phyloP scores from a whole-genome alignment of 202 grass and related monocot genomes.

The Panicum virgatum region DNA sequence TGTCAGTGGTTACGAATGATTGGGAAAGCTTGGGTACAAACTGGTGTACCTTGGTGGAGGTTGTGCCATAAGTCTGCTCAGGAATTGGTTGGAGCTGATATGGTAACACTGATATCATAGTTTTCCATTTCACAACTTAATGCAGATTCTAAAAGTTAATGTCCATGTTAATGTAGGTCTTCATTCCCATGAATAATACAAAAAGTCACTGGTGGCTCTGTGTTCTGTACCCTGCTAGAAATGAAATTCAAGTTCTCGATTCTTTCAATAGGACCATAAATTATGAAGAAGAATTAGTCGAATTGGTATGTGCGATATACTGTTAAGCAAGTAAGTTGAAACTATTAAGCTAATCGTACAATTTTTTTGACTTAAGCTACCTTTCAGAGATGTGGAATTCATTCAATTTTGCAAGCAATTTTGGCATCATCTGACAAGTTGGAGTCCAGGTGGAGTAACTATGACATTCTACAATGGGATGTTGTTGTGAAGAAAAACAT shows the following conservation, averaged over 20 bases:
- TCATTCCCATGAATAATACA: not conserved
- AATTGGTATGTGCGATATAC: not conserved
- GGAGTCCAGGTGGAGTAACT: not conserved
- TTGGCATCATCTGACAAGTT: not conserved
- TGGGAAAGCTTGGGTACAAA: too few relatives aligned
- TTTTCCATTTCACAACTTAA: not conserved
- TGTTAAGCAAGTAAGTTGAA: not conserved
- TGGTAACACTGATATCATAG: not conserved
- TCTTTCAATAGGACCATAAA: not conserved
- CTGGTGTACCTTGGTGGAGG: too few relatives aligned
- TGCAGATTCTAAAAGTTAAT: not conserved
- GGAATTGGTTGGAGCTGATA: not conserved
- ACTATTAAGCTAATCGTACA: too few relatives aligned
- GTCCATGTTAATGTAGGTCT: not conserved
- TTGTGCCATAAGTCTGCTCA: not conserved
- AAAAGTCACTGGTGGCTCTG: not conserved
- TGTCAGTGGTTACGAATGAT: too few relatives aligned
- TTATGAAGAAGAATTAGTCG: not conserved
- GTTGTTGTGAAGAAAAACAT: not conserved
- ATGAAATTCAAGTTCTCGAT: not conserved
- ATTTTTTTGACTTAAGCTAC: not conserved
- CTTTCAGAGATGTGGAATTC: not conserved
- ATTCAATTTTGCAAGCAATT: not conserved
- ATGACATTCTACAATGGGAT: not conserved
- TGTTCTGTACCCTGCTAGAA: not conserved